Evolutionary conservation across 1,284 basidiomycete species (phyloP), one percentile per base, ranked within the genome.

Genomic region (Melampsora americana): DNA sequence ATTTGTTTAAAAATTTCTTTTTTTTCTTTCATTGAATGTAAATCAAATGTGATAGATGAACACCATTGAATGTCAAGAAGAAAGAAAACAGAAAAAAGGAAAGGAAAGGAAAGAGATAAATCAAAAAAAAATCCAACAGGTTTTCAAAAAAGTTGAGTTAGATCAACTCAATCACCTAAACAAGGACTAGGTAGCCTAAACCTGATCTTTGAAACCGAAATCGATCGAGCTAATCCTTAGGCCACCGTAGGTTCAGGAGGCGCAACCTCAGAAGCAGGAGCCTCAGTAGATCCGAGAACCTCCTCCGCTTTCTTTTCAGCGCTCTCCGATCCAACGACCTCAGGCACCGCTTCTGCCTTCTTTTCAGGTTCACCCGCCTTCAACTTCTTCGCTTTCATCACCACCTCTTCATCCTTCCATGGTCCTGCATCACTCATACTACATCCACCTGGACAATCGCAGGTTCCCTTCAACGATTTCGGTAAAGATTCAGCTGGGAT

Each of bases 341-440:
- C 35, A 35, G 35, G 35, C 3, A 35, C 35, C 3, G 50, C 50
- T 53, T 53, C 50, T 18, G 12, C 20, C 50, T 18, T 66, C 50
- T 18, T 66, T 20, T 6, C 32, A 5, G 20, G 60, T 23, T 16
- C 30, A 60, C 71, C 78, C 28, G 64, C 30, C 59, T 74, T 74
- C n/a, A 74, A 35, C 30, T 50, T 28, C 44, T 80, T 73, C 20
- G 80, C 80, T 77, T 79, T 78, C 32, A 78, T 78, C 65, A 83
- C 80, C 64, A 81, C 80, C 76, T 79, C 77, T 42, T 78, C 72
- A 20, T 82, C 84, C 83, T 93, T 92, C 95, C 95, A 99, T 11
- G 95, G 95, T 7, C 95, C 95, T 0, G 89, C 91, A 84, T 99
- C 92, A 80, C 90, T 91, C 84, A 95, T 82, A 77, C 89, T 90